Conservation (phyloP, 2,329 filamentous ascomycete genomes). For the Fusarium tuaranense region DNA sequence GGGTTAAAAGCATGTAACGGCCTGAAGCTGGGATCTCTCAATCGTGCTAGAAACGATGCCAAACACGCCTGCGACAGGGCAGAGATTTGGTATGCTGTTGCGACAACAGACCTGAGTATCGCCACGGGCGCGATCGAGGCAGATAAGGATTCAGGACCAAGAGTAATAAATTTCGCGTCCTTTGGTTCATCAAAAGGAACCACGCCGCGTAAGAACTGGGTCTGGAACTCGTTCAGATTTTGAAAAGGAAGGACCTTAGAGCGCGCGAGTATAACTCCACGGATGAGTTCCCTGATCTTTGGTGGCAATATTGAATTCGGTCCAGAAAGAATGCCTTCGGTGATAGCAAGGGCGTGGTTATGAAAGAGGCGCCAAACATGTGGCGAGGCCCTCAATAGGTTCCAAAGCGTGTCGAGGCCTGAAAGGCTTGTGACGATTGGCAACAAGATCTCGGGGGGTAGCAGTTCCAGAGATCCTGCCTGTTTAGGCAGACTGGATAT, state of each 20-base stretch:
- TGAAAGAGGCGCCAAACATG: slow-evolving; percentile 21
- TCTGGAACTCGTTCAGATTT: slow-evolving; percentile 2
- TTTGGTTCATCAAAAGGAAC: background rate
- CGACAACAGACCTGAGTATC: slow-evolving; percentile 26
- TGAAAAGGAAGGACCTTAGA: slow-evolving; percentile 18
- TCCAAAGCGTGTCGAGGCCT: slow-evolving; percentile 28
- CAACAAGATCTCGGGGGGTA: slow-evolving; percentile 23
- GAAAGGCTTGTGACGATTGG: slow-evolving; percentile 19
- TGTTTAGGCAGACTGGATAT: background rate
- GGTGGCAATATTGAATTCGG: slow-evolving; percentile 16
- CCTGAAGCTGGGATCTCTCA: slow-evolving; percentile 28
- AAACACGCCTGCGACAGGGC: slow-evolving; percentile 35
- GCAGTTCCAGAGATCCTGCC: slow-evolving; percentile 13
- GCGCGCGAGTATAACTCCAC: slow-evolving; percentile 19
- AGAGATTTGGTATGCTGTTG: slow-evolving; percentile 33
- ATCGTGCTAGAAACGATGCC: slow-evolving; percentile 23
- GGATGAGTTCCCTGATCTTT: slow-evolving; percentile 3
- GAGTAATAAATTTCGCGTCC: background rate
- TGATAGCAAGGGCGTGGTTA: slow-evolving; percentile 5
- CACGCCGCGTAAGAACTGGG: background rate
- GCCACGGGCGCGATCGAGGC: background rate
- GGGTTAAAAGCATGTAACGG: slow-evolving; percentile 20
- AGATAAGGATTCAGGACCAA: slow-evolving; percentile 5
- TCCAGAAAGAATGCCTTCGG: slow-evolving; percentile 18
- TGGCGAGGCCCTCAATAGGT: slow-evolving; percentile 24